Conservation (phyloP, 345 rosid genomes). For the Geranium brycei region DNA sequence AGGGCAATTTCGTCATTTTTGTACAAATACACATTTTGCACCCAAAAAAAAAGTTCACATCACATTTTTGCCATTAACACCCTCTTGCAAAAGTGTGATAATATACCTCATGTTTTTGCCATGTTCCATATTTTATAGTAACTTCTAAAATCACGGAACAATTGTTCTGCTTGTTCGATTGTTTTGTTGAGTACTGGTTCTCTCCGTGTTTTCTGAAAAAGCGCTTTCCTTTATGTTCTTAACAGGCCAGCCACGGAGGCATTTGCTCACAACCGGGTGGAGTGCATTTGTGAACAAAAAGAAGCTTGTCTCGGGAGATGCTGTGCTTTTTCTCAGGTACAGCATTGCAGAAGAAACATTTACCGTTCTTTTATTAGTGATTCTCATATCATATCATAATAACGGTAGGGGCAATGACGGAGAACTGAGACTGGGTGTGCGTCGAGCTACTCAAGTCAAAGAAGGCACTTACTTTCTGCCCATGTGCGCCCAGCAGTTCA, state of each 20-base stretch:
- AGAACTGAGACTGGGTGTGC: constrained; percentile 77
- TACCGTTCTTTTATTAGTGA: neutral
- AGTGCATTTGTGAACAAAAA: constrained; percentile 95
- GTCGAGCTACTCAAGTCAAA: constrained; percentile 82
- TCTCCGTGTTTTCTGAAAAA: too few species aligned
- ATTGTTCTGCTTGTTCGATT: too few species aligned
- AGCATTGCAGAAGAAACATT: neutral
- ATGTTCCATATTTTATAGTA: too few species aligned
- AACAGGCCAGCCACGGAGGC: constrained; percentile 95
- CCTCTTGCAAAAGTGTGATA: too few species aligned
- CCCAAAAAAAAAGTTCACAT: too few species aligned
- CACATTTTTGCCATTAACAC: too few species aligned
- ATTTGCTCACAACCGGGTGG: constrained; percentile 98
- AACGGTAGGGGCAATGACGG: constrained; percentile 75
- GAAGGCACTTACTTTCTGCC: constrained; percentile 31
- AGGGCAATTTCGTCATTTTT: too few species aligned
- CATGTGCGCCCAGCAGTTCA: constrained; percentile 35
- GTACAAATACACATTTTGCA: too few species aligned
- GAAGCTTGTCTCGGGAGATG: constrained; percentile 98
- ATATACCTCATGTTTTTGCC: too few species aligned
- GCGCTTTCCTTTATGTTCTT: too few species aligned
- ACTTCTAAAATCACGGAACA: too few species aligned
- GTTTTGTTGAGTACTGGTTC: too few species aligned
- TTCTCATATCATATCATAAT: constrained; percentile 4
- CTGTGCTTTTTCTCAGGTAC: constrained; percentile 95